Conservation (phyloP, 2,329 filamentous ascomycete genomes). For the Raffaelea ambrosiae region DNA sequence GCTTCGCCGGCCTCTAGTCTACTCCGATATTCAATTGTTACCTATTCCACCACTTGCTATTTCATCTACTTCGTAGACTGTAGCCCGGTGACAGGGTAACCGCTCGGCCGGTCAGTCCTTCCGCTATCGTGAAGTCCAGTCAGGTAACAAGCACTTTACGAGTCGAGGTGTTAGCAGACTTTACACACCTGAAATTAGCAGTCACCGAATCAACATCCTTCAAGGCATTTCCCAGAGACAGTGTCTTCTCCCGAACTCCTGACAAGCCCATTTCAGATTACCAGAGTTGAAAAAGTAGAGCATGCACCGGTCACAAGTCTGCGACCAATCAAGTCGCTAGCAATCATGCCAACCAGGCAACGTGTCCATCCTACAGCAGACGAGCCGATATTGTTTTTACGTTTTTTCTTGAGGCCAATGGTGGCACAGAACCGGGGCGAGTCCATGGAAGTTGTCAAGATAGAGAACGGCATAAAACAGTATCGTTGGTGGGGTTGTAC, state of each 20-base stretch:
- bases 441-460: neutral
- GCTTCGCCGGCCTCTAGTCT: too few relatives aligned
- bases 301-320: conserved; percentile 4
- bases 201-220: neutral
- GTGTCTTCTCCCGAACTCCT: conserved; percentile 4
- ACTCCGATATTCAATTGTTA: too few relatives aligned
- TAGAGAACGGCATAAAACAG: too few relatives aligned
- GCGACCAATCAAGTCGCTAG: conserved; percentile 6
- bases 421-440: conserved; percentile 6
- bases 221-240: conserved; percentile 5
- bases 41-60: too few relatives aligned
- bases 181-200: neutral
- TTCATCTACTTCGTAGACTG: too few relatives aligned
- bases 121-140: too few relatives aligned
- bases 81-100: too few relatives aligned
- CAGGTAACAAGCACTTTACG: too few relatives aligned
- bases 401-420: conserved; percentile 3
- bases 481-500: too few relatives aligned
- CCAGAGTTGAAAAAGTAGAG: conserved; percentile 7
- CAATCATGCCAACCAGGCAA: conserved; percentile 6
- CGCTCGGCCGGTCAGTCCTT: too few relatives aligned
- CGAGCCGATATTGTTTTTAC: conserved; percentile 7
- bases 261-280: conserved; percentile 1
- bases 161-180: too few relatives aligned
- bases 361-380: conserved; percentile 5